These are phyloP conservation scores for Alternaria triticimaculans DNA, from an alignment of 2,329 filamentous ascomycete genomes.

Conservation along the genomic window DNA sequence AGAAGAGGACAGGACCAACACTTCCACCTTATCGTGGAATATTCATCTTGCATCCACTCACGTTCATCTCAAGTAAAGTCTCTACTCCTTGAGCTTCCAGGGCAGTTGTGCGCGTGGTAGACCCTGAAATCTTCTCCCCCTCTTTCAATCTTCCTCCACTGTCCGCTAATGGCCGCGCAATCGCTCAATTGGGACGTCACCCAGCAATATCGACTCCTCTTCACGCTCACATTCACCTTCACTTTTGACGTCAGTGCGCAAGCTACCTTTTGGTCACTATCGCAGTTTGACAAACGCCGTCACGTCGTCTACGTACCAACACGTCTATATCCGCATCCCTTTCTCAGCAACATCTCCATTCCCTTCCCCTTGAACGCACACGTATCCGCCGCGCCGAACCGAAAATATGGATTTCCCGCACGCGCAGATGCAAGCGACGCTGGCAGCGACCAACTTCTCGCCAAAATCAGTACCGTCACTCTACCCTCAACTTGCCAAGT, in stretches of 20 bases:
- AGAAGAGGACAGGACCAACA: no score
- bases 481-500: background rate
- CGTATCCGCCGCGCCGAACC: background rate
- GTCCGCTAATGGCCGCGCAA: background rate
- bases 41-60: slow-evolving; percentile 14
- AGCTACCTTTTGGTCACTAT: background rate
- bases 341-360: background rate
- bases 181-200: background rate
- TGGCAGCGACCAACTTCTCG: slow-evolving; percentile 6
- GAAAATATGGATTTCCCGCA: slow-evolving; percentile 11
- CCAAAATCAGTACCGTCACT: slow-evolving; percentile 1
- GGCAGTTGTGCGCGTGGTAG: slow-evolving; percentile 19
- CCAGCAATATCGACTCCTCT: background rate
- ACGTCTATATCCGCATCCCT: background rate
- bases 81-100: slow-evolving; percentile 19
- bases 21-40: background rate
- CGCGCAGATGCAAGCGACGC: background rate
- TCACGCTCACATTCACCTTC: slow-evolving; percentile 1
- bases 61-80: slow-evolving; percentile 10
- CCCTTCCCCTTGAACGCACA: background rate
- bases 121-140: background rate
- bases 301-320: background rate
- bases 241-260: slow-evolving; percentile 1
- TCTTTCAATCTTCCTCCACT: background rate
- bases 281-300: background rate